These are phyloP conservation scores for Pittosporum tobira DNA, from an alignment of 129 eudicot species.

Conservation along the genomic window DNA sequence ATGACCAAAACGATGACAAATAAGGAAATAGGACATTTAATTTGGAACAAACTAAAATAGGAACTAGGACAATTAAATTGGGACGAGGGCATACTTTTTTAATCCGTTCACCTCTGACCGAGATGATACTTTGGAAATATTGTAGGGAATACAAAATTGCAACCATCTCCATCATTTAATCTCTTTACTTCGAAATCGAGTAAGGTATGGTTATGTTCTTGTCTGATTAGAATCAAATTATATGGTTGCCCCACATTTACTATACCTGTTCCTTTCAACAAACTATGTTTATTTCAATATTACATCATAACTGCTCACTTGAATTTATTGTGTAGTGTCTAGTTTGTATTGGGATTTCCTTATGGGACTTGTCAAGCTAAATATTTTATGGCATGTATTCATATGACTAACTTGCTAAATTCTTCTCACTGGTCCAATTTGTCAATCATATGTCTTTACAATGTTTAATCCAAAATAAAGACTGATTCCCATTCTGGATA, in stretches of 20 bases:
- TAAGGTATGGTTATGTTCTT: constrained; percentile 31
- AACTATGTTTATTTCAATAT: neutral
- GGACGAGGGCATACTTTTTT: no score
- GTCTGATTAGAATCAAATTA: neutral
- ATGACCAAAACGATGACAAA: no score
- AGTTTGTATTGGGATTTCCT: neutral
- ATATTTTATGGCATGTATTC: neutral
- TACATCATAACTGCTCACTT: neutral
- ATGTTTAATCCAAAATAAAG: neutral
- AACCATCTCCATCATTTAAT: constrained; percentile 24
- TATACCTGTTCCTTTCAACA: neutral
- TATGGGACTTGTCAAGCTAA: neutral
- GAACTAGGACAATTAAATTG: no score
- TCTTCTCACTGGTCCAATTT: neutral
- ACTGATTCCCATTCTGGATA: neutral
- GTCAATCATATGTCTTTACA: neutral
- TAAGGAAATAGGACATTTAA: no score
- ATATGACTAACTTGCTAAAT: neutral
- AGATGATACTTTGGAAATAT: constrained; percentile 3
- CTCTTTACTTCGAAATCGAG: constrained; percentile 39
- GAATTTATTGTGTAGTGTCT: neutral
- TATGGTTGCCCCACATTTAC: neutral
- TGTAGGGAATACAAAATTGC: constrained; percentile 38
- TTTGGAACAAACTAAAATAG: no score
- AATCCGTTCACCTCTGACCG: neutral